These are phyloP conservation scores for Petunia axillaris DNA, from an alignment of 257 asterid species.

Conservation along the genomic window DNA sequence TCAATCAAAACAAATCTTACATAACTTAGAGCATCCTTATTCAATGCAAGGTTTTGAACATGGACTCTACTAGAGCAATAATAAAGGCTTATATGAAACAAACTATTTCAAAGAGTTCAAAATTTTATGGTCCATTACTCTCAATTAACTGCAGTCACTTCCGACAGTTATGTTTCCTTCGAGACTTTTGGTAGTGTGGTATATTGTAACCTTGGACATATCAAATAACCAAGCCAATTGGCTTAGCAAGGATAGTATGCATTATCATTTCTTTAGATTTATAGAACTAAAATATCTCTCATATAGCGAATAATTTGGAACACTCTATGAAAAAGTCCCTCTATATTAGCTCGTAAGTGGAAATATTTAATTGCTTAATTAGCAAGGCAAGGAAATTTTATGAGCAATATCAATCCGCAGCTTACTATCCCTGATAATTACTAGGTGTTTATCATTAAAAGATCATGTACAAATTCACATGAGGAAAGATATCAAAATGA, in stretches of 20 bases:
- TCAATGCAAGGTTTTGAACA: neutral
- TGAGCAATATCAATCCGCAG: too few relatives aligned
- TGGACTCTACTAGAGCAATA: neutral
- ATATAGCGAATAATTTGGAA: too few relatives aligned
- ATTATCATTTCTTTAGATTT: too few relatives aligned
- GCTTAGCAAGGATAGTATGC: too few relatives aligned
- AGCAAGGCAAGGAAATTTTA: too few relatives aligned
- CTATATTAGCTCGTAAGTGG: too few relatives aligned
- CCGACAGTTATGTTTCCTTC: neutral
- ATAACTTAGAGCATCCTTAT: neutral
- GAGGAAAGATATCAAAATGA: neutral
- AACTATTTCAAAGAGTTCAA: neutral
- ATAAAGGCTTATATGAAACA: neutral
- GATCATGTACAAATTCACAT: neutral
- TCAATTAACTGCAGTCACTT: neutral
- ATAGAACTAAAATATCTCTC: too few relatives aligned
- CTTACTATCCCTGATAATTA: too few relatives aligned
- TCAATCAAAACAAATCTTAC: neutral
- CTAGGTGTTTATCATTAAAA: too few relatives aligned
- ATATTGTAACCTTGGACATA: neutral
- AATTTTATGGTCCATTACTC: too few relatives aligned
- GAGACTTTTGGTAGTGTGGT: neutral
- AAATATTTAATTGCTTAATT: too few relatives aligned
- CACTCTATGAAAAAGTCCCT: too few relatives aligned
- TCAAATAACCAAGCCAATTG: neutral